Evolutionary conservation across 176 grass and related monocot species (phyloP).

Genomic region (Saccharum officinarum): DNA sequence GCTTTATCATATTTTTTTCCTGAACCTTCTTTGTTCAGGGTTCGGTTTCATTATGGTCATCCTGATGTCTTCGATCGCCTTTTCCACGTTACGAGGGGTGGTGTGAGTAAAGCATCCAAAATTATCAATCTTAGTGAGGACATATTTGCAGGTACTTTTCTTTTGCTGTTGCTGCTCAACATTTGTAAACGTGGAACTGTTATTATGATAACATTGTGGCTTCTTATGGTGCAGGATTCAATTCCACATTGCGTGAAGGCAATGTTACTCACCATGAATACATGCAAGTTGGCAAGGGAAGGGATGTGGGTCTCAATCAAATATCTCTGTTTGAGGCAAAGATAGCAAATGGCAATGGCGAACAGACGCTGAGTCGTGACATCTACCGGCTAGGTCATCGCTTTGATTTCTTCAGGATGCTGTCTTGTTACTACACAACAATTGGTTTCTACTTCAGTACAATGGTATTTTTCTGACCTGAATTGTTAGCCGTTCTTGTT

Average conservation of each 20-base stretch:
- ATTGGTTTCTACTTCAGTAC: constrained; percentile 98
- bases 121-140: constrained; percentile 99
- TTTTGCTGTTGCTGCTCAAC: background rate
- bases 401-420: constrained; percentile 99
- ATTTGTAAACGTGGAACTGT: background rate
- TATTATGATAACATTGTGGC: constrained; percentile 4
- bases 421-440: constrained; percentile 97
- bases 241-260: constrained; percentile 98
- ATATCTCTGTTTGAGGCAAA: constrained; percentile 98
- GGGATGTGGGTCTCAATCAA: constrained; percentile 98
- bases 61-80: constrained; percentile 93
- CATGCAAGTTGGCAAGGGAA: constrained; percentile 99
- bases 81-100: constrained; percentile 95
- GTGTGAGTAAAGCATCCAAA: constrained; percentile 95
- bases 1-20: background rate
- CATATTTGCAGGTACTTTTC: constrained; percentile 86
- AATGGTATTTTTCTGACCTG: constrained; percentile 56
- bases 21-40: constrained; percentile 49
- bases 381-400: constrained; percentile 93
- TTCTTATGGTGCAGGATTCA: constrained; percentile 69
- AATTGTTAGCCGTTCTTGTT: background rate
- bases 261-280: constrained; percentile 99
- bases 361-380: constrained; percentile 95
- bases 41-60: constrained; percentile 97
- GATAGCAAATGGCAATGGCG: constrained; percentile 98